Conservation (phyloP, 2,329 filamentous ascomycete species). For the Paecilomyces dactylethromorphus region DNA sequence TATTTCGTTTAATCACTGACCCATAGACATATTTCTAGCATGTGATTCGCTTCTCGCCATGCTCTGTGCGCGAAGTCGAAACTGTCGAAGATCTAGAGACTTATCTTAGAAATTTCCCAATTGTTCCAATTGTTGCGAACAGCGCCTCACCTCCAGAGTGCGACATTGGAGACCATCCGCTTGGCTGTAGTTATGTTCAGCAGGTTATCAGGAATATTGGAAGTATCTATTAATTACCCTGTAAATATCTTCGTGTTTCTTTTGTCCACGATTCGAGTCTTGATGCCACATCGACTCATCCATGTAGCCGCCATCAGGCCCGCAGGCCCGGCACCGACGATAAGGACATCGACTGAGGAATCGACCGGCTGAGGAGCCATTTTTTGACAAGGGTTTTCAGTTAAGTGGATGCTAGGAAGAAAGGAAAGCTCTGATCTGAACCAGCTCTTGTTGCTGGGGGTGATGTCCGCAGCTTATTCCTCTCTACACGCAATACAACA, state of each 20-base stretch:
- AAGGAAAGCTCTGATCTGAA: too few relatives aligned
- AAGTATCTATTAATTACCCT: conserved; percentile 11
- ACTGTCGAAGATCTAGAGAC: conserved; percentile 55
- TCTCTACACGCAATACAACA: too few relatives aligned
- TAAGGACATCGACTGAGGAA: conserved; percentile 34
- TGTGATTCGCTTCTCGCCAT: conserved; percentile 61
- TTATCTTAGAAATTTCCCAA: not conserved
- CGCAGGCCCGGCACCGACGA: conserved; percentile 46
- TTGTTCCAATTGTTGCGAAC: not conserved
- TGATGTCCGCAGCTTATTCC: too few relatives aligned
- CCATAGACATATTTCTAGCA: conserved; percentile 58
- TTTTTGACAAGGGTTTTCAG: not conserved
- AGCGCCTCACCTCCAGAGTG: conserved; percentile 45
- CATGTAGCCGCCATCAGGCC: conserved; percentile 46
- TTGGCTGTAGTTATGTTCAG: conserved; percentile 21
- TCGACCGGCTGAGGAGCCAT: not conserved
- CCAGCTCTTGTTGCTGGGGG: too few relatives aligned
- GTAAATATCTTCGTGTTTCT: conserved; percentile 29
- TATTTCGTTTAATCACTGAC: conserved; percentile 10
- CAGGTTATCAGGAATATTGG: not conserved
- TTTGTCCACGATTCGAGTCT: conserved; percentile 44
- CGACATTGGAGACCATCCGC: conserved; percentile 55
- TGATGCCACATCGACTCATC: conserved; percentile 44
- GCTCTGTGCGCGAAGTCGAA: conserved; percentile 61
- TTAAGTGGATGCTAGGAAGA: too few relatives aligned